Evolutionary conservation across 495 filamentous ascomycete genomes (phyloP).

Genomic region (Neurospora intermedia): DNA sequence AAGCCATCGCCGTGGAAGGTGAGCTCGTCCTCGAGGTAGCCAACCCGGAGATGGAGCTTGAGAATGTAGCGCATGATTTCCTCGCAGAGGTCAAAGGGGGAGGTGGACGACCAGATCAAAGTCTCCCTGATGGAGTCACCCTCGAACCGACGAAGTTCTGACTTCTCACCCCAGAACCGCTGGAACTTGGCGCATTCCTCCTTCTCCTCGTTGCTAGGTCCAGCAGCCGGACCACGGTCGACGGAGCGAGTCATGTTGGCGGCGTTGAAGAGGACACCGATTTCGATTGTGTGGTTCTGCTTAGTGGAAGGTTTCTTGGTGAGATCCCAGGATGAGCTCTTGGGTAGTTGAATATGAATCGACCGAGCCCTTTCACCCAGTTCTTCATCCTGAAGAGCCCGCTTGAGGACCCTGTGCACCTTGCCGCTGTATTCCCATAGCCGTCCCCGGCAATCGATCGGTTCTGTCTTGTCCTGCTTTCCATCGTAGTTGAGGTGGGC

Average conservation of each 20-base stretch:
- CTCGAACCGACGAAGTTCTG: conserved; percentile 64
- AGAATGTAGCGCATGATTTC: conserved; percentile 73
- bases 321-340: conserved; percentile 30
- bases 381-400: conserved; percentile 42
- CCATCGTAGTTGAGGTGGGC: conserved; percentile 17
- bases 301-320: conserved; percentile 12
- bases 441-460: conserved; percentile 22
- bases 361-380: conserved; percentile 56
- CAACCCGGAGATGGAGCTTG: conserved; percentile 45
- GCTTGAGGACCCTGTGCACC: conserved; percentile 51
- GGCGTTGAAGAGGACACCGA: conserved; percentile 64
- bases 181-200: conserved; percentile 55
- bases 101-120: conserved; percentile 66
- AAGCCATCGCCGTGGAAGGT: conserved; percentile 53
- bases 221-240: conserved; percentile 69
- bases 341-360: conserved; percentile 44
- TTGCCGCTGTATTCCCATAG: conserved; percentile 29
- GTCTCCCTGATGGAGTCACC: conserved; percentile 67
- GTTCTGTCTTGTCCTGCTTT: conserved; percentile 5
- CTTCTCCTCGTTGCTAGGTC: conserved; percentile 53
- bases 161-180: conserved; percentile 67
- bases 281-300: conserved; percentile 29
- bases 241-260: conserved; percentile 59
- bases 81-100: conserved; percentile 51
- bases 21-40: conserved; percentile 33